Evolutionary conservation across 2,329 filamentous ascomycete species (phyloP).

Genomic region (Pezicula carpinea): DNA sequence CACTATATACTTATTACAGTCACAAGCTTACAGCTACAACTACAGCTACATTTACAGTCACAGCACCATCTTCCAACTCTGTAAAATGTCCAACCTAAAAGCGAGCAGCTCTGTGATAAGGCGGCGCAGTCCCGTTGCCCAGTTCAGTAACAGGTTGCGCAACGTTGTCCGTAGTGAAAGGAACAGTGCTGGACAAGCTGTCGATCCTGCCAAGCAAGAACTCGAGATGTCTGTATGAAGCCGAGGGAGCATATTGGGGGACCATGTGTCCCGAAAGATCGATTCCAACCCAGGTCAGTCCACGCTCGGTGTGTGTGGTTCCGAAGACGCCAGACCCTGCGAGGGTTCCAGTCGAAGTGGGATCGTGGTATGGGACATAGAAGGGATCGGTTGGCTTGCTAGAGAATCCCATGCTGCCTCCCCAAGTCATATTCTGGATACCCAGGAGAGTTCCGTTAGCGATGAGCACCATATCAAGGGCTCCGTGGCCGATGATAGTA

Average conservation of each 20-base stretch:
- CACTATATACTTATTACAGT: no score
- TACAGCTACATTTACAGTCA: no score
- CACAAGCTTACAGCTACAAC: no score
- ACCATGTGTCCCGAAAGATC: conserved; percentile 59
- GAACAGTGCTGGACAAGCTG: conserved; percentile 39
- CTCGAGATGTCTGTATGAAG: conserved; percentile 69
- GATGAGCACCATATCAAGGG: conserved; percentile 54
- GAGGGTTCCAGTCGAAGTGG: conserved; percentile 62
- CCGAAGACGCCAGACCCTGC: conserved; percentile 66
- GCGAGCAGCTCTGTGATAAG: not conserved
- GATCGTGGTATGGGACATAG: conserved; percentile 51
- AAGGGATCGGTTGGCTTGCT: conserved; percentile 32
- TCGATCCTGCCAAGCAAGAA: conserved; percentile 68
- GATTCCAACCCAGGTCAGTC: conserved; percentile 66
- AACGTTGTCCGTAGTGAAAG: conserved; percentile 30
- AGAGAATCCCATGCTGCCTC: conserved; percentile 54
- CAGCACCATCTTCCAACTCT: no score
- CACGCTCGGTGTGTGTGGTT: conserved; percentile 66
- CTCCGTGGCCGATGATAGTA: conserved; percentile 70
- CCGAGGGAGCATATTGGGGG: conserved; percentile 63
- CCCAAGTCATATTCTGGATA: conserved; percentile 68
- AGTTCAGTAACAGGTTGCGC: conserved; percentile 11
- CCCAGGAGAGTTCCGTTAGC: conserved; percentile 54
- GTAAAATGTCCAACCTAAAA: no score
- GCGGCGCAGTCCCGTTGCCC: conserved; percentile 14